Base-by-base conservation (phyloP, 768 basidiomycete species). In the Rhizopogon vinicolor region DNA sequence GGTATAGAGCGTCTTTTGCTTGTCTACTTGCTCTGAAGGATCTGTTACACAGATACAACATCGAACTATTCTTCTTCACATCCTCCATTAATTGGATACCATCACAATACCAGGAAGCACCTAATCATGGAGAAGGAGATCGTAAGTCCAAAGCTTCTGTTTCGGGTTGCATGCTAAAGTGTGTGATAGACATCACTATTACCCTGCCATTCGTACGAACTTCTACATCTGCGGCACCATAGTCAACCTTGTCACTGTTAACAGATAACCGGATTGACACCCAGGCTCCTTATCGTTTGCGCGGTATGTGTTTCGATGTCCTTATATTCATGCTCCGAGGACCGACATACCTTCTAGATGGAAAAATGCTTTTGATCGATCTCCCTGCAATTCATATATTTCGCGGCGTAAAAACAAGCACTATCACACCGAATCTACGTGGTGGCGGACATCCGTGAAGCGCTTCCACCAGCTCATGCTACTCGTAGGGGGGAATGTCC, bases 81-180 rank as follows among this genome's bases (percentile, higher is more conserved):
- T 84, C 83, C 1, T 80, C 82, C 2, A 64, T 82, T 2, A 84
- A 82, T 56, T 85, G 83, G 84, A 87, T 86, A 58, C 85, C 85
- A 2, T 82, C 83, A 1, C 78, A 83, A 53, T 87, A 80, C 50
- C 79, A 84, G 57, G 84, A 85, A 59, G 77, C 74, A 48, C 55
- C 76, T 0, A 39, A 59, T 4, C 62, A 63, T 14, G 66, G 67
- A 1, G 40, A 68, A 48, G 77, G 81, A 60, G 84, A 86, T 67
- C 84, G 82, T 85, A 59, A 60, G 82, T 22, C 59, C 13, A 64
- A 51, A 5, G 19, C 12, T 44, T 29, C 35, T 12, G 29, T 18
- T n/a, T 46, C 29, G 25, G 10, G 16, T 48, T 14, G 10, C 22
- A 51, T 28, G n/a, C 52, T 55, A 16, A 55, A 35, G 35, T 19